phyloP scores from a whole-genome alignment of 805 yeast species.

The Myxozyma neotropica region DNA sequence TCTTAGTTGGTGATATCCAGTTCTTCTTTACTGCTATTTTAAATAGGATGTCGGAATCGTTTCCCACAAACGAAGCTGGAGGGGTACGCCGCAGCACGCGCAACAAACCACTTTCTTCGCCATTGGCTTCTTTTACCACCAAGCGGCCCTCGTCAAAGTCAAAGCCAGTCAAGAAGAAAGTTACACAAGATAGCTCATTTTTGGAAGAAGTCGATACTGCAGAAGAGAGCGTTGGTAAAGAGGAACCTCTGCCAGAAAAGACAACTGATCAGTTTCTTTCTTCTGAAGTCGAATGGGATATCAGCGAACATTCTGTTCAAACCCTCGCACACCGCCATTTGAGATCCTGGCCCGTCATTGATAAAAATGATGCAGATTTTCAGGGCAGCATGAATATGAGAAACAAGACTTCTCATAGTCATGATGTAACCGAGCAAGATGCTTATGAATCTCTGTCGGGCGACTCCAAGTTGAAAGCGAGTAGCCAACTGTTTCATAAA shows the following conservation, averaged over 20 bases:
- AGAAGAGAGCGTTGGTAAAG: background rate
- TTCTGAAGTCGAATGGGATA: constrained; percentile 7
- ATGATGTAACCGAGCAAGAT: background rate
- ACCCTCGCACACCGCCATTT: constrained; percentile 2
- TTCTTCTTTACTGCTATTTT: background rate
- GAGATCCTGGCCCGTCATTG: background rate
- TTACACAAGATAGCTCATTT: background rate
- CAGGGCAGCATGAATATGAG: too few species aligned
- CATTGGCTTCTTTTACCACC: background rate
- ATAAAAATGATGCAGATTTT: background rate
- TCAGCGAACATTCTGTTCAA: constrained; percentile 5
- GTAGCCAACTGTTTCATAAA: background rate
- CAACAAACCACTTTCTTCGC: background rate
- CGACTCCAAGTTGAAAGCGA: background rate
- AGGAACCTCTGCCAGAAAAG: background rate
- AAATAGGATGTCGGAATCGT: too few species aligned
- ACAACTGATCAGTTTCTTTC: background rate
- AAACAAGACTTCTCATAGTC: too few species aligned
- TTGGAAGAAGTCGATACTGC: background rate
- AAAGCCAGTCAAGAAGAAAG: background rate
- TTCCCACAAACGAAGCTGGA: too few species aligned
- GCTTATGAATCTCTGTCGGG: background rate
- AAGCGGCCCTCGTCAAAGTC: background rate
- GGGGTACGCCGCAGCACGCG: background rate
- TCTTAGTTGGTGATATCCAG: background rate